Base-by-base conservation (phyloP, 164 flowering plant genomes). In the Chimonanthus praecox region DNA sequence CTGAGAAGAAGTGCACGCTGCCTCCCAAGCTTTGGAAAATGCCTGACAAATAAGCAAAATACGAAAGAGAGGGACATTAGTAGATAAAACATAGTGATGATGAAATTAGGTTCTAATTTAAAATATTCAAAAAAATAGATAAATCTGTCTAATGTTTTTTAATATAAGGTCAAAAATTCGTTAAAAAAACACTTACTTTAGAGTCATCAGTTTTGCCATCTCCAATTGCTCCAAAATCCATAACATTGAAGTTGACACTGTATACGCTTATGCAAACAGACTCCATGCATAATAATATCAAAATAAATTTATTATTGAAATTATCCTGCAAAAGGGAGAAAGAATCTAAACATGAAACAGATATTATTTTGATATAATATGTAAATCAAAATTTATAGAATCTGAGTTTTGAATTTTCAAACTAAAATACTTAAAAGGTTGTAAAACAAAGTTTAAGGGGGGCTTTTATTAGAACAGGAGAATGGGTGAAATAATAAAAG, bases 151-250 rank as follows among this genome's bases (percentile, higher is more conserved):
- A 20, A 20, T 20, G 21, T 20, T 20, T 20, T 20, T 20, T 20
- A 20, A 20, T 20, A 20, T 20, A 20, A 20, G 21, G 21, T 20
- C 21, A 20, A 20, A 20, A 20, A 20, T 20, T 20, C 21, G 21
- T 20, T 20, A 20, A 20, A 33, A 33, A 33, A 33, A 33, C 33
- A 33, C 60, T 65, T 70, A 54, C 72, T 44, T 54, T 8, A 4
- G 72, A 51, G n/a, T 70, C 72, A 58, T 70, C 72, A 6, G 72
- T 4, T 44, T 5, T 45, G 61, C 72, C 72, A 21, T 70, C 72
- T 18, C 72, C 72, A 50, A 50, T 21, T 4, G 72, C 72, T 54
- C 72, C 72, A 45, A 18, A 70, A 48, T 58, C 48, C 45, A 70
- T 43, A 18, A 70, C 64, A 51, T 54, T 54, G 72, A 70, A 66